Evolutionary conservation across 768 basidiomycete genomes (phyloP).

Genomic region (Tulasnella sp.): DNA sequence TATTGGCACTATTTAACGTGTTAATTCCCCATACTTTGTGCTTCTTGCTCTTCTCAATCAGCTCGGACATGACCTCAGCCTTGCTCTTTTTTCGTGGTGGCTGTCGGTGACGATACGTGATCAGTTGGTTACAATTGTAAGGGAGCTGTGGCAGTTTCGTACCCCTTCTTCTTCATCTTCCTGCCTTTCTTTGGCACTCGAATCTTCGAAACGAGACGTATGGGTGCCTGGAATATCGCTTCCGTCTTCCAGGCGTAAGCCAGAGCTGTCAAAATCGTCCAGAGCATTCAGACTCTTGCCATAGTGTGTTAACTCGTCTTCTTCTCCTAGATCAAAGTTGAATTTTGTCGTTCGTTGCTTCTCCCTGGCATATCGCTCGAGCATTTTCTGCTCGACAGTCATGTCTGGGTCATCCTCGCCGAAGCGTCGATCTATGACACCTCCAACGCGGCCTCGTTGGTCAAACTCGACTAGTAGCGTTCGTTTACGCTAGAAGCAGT

Average conservation of each 20-base stretch:
- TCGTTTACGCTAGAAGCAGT: slow-evolving; percentile 59
- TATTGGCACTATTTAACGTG: no score
- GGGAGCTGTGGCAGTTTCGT: slow-evolving; percentile 16
- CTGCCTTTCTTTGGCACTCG: slow-evolving; percentile 46
- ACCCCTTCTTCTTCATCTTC: slow-evolving; percentile 40
- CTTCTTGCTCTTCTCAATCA: slow-evolving; percentile 93
- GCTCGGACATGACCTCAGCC: slow-evolving; percentile 95
- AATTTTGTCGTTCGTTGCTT: slow-evolving; percentile 75
- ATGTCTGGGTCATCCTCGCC: slow-evolving; percentile 90
- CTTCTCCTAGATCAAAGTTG: slow-evolving; percentile 73
- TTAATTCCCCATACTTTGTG: slow-evolving; percentile 66
- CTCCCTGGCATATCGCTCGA: slow-evolving; percentile 90
- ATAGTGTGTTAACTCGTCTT: slow-evolving; percentile 85
- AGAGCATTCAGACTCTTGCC: slow-evolving; percentile 77
- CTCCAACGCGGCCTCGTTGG: slow-evolving; percentile 69
- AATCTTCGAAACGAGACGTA: slow-evolving; percentile 82
- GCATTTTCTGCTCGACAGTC: slow-evolving; percentile 93
- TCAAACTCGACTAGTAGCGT: slow-evolving; percentile 82
- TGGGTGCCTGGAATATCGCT: slow-evolving; percentile 52
- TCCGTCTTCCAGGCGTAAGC: slow-evolving; percentile 42
- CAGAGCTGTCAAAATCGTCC: slow-evolving; percentile 72
- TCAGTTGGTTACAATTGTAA: background rate
- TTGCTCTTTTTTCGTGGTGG: slow-evolving; percentile 81
- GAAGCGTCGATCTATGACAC: slow-evolving; percentile 87
- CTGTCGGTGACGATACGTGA: slow-evolving; percentile 30